A percentile compares a stretch with the other conserved stretches of the same genome.
phyloP scores from a whole-genome alignment of 495 filamentous ascomycete genomes.

The Usnea hakonensis region DNA sequence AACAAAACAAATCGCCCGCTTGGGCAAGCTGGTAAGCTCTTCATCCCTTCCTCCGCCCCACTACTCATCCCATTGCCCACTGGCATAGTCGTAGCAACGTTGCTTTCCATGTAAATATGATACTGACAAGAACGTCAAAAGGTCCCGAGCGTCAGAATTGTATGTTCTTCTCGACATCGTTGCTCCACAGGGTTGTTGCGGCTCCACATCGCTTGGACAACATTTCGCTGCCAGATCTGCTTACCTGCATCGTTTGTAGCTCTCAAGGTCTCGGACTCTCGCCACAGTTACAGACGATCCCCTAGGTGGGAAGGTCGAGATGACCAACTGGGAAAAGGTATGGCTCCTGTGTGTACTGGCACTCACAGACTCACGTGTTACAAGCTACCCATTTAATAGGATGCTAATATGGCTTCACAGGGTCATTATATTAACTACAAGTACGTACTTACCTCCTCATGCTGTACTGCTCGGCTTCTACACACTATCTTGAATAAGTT shows the following conservation, averaged over 20 bases:
- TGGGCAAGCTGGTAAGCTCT: constrained; percentile 51
- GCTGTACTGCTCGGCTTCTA: background rate
- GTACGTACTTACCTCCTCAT: constrained; percentile 32
- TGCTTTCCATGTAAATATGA: background rate
- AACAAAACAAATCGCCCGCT: constrained; percentile 46
- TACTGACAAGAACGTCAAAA: constrained; percentile 11
- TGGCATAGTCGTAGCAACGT: background rate
- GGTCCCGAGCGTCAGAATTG: constrained; percentile 47
- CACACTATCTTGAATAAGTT: background rate
- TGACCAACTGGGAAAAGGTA: constrained; percentile 68
- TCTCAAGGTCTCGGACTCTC: constrained; percentile 46
- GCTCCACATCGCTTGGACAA: constrained; percentile 11
- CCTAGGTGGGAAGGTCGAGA: constrained; percentile 71
- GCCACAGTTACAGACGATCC: constrained; percentile 57
- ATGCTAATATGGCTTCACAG: constrained; percentile 26
- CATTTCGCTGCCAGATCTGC: constrained; percentile 17
- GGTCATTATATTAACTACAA: constrained; percentile 78
- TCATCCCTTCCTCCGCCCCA: constrained; percentile 14
- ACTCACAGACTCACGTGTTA: background rate
- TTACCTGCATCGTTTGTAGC: constrained; percentile 33
- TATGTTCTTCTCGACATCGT: constrained; percentile 34
- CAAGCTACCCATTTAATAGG: background rate
- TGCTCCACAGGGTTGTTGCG: background rate
- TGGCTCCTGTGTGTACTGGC: constrained; percentile 21
- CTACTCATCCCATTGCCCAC: constrained; percentile 2